Evolutionary conservation across 2,329 filamentous ascomycete species (phyloP).

Genomic region (Penicillium sp.): DNA sequence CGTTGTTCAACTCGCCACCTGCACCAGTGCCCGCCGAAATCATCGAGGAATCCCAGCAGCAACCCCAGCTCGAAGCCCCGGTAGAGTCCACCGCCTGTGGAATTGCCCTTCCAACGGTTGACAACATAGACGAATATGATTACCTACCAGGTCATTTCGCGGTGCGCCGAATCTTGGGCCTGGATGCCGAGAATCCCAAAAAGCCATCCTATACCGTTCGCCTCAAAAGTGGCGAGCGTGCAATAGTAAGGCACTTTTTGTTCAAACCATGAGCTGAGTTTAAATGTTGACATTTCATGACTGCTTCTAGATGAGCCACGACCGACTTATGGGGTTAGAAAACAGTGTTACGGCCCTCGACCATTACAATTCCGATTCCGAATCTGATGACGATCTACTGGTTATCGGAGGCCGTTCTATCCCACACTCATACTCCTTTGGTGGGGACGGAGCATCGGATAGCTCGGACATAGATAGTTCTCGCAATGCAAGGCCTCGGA

Average conservation of each 20-base stretch:
- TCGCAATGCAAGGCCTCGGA: background rate
- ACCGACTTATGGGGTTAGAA: slow-evolving; percentile 31
- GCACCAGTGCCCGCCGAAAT: background rate
- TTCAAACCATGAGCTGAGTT: background rate
- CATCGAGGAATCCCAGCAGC: background rate
- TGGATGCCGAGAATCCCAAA: slow-evolving; percentile 26
- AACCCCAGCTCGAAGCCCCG: slow-evolving; percentile 5
- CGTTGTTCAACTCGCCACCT: background rate
- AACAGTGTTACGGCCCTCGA: slow-evolving; percentile 30
- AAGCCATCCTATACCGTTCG: slow-evolving; percentile 37
- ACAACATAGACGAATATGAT: slow-evolving; percentile 40
- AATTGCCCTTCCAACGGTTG: slow-evolving; percentile 37
- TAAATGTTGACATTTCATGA: slow-evolving; percentile 9
- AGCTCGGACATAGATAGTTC: background rate
- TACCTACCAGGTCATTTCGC: slow-evolving; percentile 45
- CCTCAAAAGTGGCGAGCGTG: slow-evolving; percentile 40
- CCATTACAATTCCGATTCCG: slow-evolving; percentile 15
- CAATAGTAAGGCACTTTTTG: slow-evolving; percentile 35
- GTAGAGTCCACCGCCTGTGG: slow-evolving; percentile 9
- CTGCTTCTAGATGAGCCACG: slow-evolving; percentile 33
- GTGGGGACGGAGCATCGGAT: slow-evolving; percentile 14
- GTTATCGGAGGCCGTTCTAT: background rate
- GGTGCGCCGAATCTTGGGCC: slow-evolving; percentile 35
- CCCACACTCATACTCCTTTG: background rate
- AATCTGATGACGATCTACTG: slow-evolving; percentile 14